phyloP scores from a whole-genome alignment of 257 asterid genomes.

The Fraxinus excelsior region DNA sequence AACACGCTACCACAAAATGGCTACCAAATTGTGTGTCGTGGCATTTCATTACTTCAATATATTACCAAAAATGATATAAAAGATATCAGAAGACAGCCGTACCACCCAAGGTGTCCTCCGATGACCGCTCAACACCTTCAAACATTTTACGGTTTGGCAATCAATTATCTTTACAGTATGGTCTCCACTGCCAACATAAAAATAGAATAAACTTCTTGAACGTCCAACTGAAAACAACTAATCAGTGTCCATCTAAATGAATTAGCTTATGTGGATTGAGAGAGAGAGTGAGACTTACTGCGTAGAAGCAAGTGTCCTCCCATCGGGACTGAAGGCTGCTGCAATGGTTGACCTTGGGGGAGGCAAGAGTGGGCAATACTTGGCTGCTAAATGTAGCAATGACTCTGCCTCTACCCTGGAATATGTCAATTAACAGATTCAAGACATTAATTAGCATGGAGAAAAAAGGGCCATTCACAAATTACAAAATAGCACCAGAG shows the following conservation, averaged over 20 bases:
- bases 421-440: constrained; percentile 13
- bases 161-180: constrained; percentile 95
- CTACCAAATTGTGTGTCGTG: constrained; percentile 3
- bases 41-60: not conserved
- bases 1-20: not conserved
- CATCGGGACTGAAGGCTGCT: constrained; percentile 97
- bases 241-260: not conserved
- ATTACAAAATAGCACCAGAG: not conserved
- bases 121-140: constrained; percentile 94
- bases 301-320: constrained; percentile 91
- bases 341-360: constrained; percentile 99
- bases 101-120: constrained; percentile 99
- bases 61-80: not conserved
- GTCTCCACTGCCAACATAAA: constrained; percentile 76
- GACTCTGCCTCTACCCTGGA: constrained; percentile 95
- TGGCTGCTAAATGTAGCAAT: constrained; percentile 70
- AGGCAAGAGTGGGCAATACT: constrained; percentile 81
- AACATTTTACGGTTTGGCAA: constrained; percentile 85
- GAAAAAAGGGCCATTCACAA: constrained; percentile 5
- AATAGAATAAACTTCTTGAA: not conserved
- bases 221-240: not conserved
- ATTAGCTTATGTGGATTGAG: not conserved
- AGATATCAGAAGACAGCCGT: constrained; percentile 39
- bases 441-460: not conserved
- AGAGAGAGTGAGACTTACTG: constrained; percentile 52